These are phyloP conservation scores for Sequoiadendron giganteum DNA, from an alignment of 75 land plant genomes.

Conservation along the genomic window DNA sequence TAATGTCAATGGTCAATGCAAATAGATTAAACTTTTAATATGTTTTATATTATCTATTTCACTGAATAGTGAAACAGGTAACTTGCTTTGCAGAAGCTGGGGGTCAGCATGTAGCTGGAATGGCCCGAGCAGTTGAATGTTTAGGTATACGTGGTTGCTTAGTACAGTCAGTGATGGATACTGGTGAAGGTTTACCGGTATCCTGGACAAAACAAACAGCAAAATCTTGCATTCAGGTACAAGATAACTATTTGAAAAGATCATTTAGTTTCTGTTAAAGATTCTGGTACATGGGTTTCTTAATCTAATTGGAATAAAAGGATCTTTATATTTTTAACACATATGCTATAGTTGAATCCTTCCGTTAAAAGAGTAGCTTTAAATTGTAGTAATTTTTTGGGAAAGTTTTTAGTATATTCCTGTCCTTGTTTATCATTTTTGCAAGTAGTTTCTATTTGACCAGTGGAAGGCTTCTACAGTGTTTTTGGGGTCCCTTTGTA, in stretches of 20 bases:
- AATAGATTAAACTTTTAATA: background rate
- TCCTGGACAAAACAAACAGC: slow-evolving; percentile 66
- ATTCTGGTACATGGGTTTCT: background rate
- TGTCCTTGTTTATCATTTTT: background rate
- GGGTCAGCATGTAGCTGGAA: slow-evolving; percentile 90
- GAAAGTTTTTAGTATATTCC: background rate
- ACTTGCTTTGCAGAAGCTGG: slow-evolving; percentile 99
- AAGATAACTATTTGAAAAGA: background rate
- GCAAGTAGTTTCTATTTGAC: background rate
- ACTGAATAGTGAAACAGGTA: slow-evolving; percentile 44
- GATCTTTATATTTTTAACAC: background rate
- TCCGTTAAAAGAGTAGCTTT: background rate
- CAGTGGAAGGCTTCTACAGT: background rate
- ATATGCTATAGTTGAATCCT: background rate
- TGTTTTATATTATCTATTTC: background rate
- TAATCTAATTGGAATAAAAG: background rate
- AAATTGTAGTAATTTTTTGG: background rate
- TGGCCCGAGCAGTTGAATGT: slow-evolving; percentile 81
- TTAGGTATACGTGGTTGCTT: slow-evolving; percentile 91
- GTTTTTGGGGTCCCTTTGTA: background rate
- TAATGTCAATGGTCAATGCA: background rate
- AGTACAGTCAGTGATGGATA: slow-evolving; percentile 86
- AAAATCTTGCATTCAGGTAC: slow-evolving; percentile 78
- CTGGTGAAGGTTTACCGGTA: slow-evolving; percentile 80
- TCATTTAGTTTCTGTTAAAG: background rate